Evolutionary conservation across 805 yeast species (phyloP), one percentile per base, ranked within the genome.

Genomic region (Pachysolen tannophilus): DNA sequence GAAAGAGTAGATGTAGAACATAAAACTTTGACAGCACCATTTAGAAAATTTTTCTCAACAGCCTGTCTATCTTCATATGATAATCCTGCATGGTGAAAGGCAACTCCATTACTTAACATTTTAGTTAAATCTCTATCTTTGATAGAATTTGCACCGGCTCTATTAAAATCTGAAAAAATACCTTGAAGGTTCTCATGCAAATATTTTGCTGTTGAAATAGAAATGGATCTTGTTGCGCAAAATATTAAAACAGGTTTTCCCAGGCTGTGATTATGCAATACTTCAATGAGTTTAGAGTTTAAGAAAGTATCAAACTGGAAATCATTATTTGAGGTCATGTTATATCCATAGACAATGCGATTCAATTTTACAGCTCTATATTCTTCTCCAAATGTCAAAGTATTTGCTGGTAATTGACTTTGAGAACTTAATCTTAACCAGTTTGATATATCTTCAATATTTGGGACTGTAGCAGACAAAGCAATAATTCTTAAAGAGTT

Each of bases 1-100:
- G 82, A 77, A 38, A 76, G 53, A 0, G 82, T 75, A 1, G 81
- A 71, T 0, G 82, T 76, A 2, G 73, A 69, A 30, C 79, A 75
- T 20, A 76, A 44, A 11, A 71, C 52, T 38, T 56, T 59, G 6
- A 70, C 49, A 3, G 50, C 45, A 0, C 76, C 76, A 4, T 50
- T 46, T 5, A 63, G 48, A 39, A 72, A 76, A 11, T 53, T 46
- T 15, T 51, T 49, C 45, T 76, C 82, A 2, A 75, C 61, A 1
- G 53, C 37, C 10, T 43, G 50, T 32, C 81, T 52, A 45, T 76
- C 82, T 3, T 54, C 56, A 32, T 55, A 45, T 2, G 69, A 53
- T 28, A 75, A 50, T 2, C 82, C 82, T 3, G 81, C 82, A 52
- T 75, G 78, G 42, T 76, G 82, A 43, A 57, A 72, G 0, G 71